Conservation (phyloP, 345 rosid species). For the Eucalyptus polybractea region DNA sequence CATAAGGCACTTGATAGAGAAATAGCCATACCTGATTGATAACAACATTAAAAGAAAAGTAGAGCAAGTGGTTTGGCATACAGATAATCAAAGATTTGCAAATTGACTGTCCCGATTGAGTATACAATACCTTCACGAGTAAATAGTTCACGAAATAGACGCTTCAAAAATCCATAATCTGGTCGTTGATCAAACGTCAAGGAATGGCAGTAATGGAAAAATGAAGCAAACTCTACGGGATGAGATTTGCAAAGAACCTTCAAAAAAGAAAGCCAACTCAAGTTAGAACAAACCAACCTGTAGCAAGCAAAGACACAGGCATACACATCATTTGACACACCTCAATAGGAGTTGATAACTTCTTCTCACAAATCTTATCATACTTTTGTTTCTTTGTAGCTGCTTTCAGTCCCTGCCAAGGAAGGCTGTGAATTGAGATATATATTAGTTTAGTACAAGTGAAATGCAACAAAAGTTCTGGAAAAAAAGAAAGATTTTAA, state of each 20-base stretch:
- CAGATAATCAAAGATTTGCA: neutral
- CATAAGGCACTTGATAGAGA: neutral
- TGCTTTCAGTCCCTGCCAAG: conserved; percentile 93
- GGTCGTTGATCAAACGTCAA: conserved; percentile 74
- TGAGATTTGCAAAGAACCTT: conserved; percentile 75
- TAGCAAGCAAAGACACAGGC: neutral
- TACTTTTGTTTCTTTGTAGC: conserved; percentile 87
- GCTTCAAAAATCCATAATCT: conserved; percentile 78
- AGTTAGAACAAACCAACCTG: neutral
- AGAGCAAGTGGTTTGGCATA: neutral
- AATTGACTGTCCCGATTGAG: neutral
- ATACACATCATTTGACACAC: conserved; percentile 9
- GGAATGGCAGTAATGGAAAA: conserved; percentile 82
- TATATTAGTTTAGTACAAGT: neutral
- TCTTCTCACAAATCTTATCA: conserved; percentile 84
- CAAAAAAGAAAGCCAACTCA: neutral
- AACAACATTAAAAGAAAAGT: neutral
- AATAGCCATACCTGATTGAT: neutral
- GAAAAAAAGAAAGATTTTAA: neutral
- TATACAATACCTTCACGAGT: conserved; percentile 50
- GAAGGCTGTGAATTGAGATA: conserved; percentile 34
- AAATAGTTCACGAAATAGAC: conserved; percentile 71
- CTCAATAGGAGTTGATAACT: conserved; percentile 90
- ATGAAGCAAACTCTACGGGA: conserved; percentile 64
- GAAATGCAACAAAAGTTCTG: neutral